A percentile compares a stretch with the other conserved stretches of the same genome.
phyloP scores from a whole-genome alignment of 345 rosid species.

The Triadica sebifera region DNA sequence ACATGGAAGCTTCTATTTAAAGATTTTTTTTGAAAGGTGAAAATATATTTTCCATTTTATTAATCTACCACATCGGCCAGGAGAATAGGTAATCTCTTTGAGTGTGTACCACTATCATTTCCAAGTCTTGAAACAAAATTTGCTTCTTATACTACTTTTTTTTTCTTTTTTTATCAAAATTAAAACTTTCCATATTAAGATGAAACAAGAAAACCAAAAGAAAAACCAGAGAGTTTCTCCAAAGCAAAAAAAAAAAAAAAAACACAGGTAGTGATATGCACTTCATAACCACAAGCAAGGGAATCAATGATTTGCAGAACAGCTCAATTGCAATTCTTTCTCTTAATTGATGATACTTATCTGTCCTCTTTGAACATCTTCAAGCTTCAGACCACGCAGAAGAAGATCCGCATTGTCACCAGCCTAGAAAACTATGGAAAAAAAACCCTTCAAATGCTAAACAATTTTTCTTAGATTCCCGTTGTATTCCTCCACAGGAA shows the following conservation, averaged over 20 bases:
- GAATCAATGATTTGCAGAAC: background rate
- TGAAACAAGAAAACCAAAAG: background rate
- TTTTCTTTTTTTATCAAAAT: too few relatives aligned
- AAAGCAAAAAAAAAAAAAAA: background rate
- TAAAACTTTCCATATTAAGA: background rate
- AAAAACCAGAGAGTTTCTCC: background rate
- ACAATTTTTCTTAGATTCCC: too few relatives aligned
- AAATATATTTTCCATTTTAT: too few relatives aligned
- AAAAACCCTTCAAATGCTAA: too few relatives aligned
- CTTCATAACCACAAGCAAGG: background rate
- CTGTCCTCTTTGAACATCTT: constrained; percentile 89
- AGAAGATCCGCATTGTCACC: constrained; percentile 99
- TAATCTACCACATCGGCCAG: too few relatives aligned
- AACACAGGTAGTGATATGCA: background rate
- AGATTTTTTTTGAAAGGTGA: too few relatives aligned
- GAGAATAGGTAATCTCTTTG: too few relatives aligned
- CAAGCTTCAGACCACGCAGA: constrained; percentile 87
- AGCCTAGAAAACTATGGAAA: constrained; percentile 81
- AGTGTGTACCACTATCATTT: too few relatives aligned
- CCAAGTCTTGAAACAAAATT: too few relatives aligned
- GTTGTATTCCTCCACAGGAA: too few relatives aligned
- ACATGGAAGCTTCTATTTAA: too few relatives aligned
- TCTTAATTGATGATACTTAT: constrained; percentile 34
- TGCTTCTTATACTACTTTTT: too few relatives aligned
- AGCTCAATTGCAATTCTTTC: background rate